These are phyloP conservation scores for Chenopodium album DNA, from an alignment of 148 eudicot species.

Conservation along the genomic window DNA sequence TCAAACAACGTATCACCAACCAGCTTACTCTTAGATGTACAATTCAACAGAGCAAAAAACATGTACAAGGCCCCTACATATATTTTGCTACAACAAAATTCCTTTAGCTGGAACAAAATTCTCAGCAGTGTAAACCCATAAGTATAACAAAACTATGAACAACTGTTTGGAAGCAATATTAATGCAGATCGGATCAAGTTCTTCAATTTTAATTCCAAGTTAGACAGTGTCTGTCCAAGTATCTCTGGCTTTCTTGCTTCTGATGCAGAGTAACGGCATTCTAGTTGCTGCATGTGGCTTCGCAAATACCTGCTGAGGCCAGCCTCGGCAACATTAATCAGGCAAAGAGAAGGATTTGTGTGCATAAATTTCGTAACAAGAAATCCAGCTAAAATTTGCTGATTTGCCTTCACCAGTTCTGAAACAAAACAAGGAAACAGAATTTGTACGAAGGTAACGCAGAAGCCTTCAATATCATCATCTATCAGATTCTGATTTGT, in stretches of 20 bases:
- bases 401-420: conserved; percentile 78
- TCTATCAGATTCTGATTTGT: conserved; percentile 21
- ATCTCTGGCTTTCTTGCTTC: conserved; percentile 36
- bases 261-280: conserved; percentile 18
- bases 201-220: conserved; percentile 40
- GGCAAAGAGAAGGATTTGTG: conserved; percentile 66
- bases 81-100: neutral
- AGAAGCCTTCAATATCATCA: conserved; percentile 28
- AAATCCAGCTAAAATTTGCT: conserved; percentile 74
- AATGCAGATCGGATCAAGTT: conserved; percentile 53
- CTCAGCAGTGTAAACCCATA: neutral
- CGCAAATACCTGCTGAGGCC: conserved; percentile 54
- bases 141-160: conserved; percentile 12
- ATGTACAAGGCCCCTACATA: neutral
- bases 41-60: neutral
- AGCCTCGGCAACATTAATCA: conserved; percentile 75
- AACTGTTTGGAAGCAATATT: conserved; percentile 41
- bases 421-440: conserved; percentile 66
- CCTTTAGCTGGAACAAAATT: neutral
- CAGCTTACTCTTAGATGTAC: neutral
- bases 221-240: conserved; percentile 41
- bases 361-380: conserved; percentile 80
- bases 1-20: neutral
- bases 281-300: conserved; percentile 48
- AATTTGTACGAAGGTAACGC: conserved; percentile 43